These are phyloP conservation scores for Rhododendron griersonianum DNA, from an alignment of 148 eudicot species.

Conservation along the genomic window DNA sequence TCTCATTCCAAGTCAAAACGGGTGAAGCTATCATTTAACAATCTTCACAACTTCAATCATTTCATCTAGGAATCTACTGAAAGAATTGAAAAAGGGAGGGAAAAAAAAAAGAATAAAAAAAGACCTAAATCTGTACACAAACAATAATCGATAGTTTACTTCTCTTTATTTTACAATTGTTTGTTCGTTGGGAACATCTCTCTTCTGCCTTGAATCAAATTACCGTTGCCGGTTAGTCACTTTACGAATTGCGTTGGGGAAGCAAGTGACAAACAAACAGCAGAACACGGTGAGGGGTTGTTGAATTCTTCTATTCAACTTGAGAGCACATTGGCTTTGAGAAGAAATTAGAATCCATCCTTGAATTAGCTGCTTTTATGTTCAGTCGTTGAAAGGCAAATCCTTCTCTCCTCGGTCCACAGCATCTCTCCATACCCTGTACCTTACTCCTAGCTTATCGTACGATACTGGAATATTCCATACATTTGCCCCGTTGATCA, in stretches of 20 bases:
- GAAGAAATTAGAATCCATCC: background rate
- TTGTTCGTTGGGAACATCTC: background rate
- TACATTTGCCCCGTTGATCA: conserved; percentile 77
- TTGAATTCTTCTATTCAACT: conserved; percentile 2
- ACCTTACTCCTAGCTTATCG: conserved; percentile 91
- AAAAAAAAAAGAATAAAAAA: too few species aligned
- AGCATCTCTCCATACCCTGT: conserved; percentile 87
- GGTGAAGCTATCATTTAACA: background rate
- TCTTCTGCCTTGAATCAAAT: conserved; percentile 10
- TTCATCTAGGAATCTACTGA: background rate
- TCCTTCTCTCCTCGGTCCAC: conserved; percentile 61
- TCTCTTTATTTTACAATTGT: conserved; percentile 8
- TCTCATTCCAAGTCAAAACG: background rate
- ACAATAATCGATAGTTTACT: conserved; percentile 5
- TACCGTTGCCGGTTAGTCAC: conserved; percentile 2
- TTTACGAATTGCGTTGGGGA: background rate
- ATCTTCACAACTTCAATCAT: background rate
- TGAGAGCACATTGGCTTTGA: background rate
- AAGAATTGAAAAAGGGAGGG: background rate
- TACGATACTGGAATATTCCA: conserved; percentile 92
- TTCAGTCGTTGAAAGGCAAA: conserved; percentile 46
- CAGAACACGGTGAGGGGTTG: background rate
- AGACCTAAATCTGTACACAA: conserved; percentile 6
- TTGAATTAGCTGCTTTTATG: background rate
- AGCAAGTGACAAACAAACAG: background rate